Base-by-base conservation (phyloP, 441 rosid species). In the Populus hybrid region DNA sequence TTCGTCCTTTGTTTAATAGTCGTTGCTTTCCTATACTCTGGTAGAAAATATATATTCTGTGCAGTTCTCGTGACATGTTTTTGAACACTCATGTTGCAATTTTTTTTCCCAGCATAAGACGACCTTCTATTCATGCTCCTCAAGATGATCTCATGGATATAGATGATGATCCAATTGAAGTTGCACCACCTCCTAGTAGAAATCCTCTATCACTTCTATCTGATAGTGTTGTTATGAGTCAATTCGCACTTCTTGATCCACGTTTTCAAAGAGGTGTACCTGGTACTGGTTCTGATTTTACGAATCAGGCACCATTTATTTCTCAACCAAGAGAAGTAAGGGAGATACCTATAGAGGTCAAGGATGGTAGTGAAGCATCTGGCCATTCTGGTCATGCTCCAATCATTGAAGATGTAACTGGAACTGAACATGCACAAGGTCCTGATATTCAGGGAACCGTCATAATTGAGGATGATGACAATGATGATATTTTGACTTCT, bases 281-380 rank as follows among this genome's bases (percentile, higher is more conserved):
- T 57, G 89, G 82, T 42, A 81, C 82, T 67, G 82, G 80, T 82
- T 84, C 95, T 67, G 82, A 84, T 76, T 81, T 89, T 79, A 81
- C 80, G 9, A 79, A 64, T 32, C 77, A 16, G 66, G 85, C 82
- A 32, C 91, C 98, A 3, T 76, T 80, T 85, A 93, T 91, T 79
- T 83, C 95, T 35, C 95, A 87, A 78, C 98, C 98, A 23, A 91
- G 97, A 81, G 93, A 87, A 84, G 90, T 88, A 77, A 92, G 95
- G 82, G 91, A 91, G 87, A 86, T 92, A 74, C 97, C 98, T 1
- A 87, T 96, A 77, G 99, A 94, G 84, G 87, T 88, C 75, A 94
- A 85, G 84, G 97, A 91, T 86, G 87, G 83, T n/a, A 85, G 75
- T 77, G 86, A 82, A 35, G 84, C 87, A 76, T 88, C 98, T 18